Base-by-base conservation (phyloP, 345 rosid genomes). In the Eucalyptus tenuipes region DNA sequence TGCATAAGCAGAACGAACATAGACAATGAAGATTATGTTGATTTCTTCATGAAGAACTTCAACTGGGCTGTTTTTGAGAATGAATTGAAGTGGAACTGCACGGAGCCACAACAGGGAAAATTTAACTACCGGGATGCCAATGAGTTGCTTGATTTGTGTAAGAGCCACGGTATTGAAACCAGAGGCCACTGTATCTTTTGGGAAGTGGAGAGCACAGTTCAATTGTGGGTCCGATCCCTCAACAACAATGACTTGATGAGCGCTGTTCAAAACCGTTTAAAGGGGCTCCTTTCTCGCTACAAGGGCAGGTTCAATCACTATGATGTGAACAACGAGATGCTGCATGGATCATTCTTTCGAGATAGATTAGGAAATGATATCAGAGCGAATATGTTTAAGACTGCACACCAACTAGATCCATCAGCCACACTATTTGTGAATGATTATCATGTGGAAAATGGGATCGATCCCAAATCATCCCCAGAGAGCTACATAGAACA, bases 111-210 rank as follows among this genome's bases (percentile, higher is more conserved):
- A 87, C 93, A 90, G 89, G 98, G 99, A 22, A 96, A 91, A 57
- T 84, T 95, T 88, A 97, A 95, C 91, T 98, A 96, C 91, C 91
- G 89, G 85, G 98, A 96, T 75, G 99, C 99, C 5, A 98, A 98
- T 91, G 97, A 93, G 89, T 93, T 98, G 98, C 89, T 98, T 57
- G 94, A 89, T 12, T 88, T 96, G 86, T 98, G 98, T 84, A 90
- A 87, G 85, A 92, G 87, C 24, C 90, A 95, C 89, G 93, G 93
- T 92, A 93, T 98, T 45, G 71, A 95, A 86, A 89, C 93, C 81
- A 90, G 99, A 84, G 99, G 98, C 47, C 99, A 98, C 88, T 98
- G 99, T 88, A 96, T 98, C 94, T 97, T 98, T 94, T 97, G 99
- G 99, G 99, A 98, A 91, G 98, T 96, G 15, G 97, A 96, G 88